Evolutionary conservation across 306 rosid species (phyloP).

Genomic region (Abrus pulchellus): DNA sequence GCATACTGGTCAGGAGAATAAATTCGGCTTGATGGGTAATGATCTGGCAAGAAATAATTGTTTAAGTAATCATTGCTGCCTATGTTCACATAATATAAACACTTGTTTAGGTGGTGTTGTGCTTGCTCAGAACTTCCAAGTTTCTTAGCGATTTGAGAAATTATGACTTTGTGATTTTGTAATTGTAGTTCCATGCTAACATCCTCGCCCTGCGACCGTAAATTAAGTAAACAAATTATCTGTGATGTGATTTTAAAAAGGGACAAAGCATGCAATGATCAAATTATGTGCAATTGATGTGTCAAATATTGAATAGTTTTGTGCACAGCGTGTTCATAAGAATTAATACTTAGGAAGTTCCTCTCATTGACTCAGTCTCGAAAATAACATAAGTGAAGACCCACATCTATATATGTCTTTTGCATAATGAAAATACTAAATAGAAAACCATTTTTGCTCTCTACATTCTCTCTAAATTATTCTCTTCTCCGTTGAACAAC

Average conservation of each 20-base stretch:
- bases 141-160: constrained; percentile 34
- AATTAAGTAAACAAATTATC: not conserved
- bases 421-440: too few relatives aligned
- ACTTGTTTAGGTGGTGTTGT: constrained; percentile 50
- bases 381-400: too few relatives aligned
- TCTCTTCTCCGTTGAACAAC: too few relatives aligned
- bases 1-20: constrained; percentile 51
- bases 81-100: constrained; percentile 64
- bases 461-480: too few relatives aligned
- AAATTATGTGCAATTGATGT: too few relatives aligned
- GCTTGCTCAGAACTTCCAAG: constrained; percentile 40
- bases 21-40: constrained; percentile 36
- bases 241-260: not conserved
- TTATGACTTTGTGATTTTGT: constrained; percentile 47
- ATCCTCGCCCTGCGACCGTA: constrained; percentile 57
- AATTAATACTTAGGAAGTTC: too few relatives aligned
- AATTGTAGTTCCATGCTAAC: constrained; percentile 54
- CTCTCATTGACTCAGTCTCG: too few relatives aligned
- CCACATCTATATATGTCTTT: too few relatives aligned
- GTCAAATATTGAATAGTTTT: too few relatives aligned
- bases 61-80: constrained; percentile 78
- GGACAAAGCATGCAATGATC: too few relatives aligned
- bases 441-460: too few relatives aligned
- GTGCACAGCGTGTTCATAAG: too few relatives aligned
- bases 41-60: constrained; percentile 61